Conservation (phyloP, 257 asterid species). For the Cruciata laevipes region DNA sequence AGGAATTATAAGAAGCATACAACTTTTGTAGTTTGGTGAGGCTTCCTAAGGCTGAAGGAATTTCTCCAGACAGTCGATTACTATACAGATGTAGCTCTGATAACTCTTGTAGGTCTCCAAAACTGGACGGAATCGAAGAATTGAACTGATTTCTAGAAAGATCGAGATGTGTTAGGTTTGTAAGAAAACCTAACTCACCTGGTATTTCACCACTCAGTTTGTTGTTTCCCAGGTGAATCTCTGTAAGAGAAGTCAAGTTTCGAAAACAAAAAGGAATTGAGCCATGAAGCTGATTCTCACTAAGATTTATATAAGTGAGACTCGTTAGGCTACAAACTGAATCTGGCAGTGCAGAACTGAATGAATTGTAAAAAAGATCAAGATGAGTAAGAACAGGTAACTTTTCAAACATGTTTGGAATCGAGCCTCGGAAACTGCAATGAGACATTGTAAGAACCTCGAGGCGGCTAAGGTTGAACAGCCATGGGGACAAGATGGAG, state of each 20-base stretch:
- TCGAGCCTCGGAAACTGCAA: not conserved
- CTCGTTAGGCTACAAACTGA: not conserved
- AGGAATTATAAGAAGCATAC: conserved; percentile 6
- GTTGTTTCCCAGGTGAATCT: not conserved
- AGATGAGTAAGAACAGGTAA: not conserved
- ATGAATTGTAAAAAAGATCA: not conserved
- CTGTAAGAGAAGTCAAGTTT: not conserved
- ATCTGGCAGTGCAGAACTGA: not conserved
- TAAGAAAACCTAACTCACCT: not conserved
- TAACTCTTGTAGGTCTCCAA: not conserved
- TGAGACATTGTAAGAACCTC: not conserved
- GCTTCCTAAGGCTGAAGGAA: conserved; percentile 8
- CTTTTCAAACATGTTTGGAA: not conserved
- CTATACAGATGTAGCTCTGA: not conserved
- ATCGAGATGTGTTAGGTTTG: not conserved
- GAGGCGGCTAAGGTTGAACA: conserved; percentile 9
- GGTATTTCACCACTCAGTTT: not conserved
- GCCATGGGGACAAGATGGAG: conserved; percentile 11
- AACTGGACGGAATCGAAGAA: not conserved
- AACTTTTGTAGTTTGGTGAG: not conserved
- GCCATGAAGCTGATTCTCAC: not conserved
- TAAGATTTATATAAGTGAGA: not conserved
- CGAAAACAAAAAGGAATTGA: not conserved
- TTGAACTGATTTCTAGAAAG: not conserved
- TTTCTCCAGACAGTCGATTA: not conserved